Percentiles rank a stretch among this genome's conserved stretches.
Evolutionary conservation across 2,329 filamentous ascomycete species (phyloP).

Genomic region (Chrysoporthe austroafricana): DNA sequence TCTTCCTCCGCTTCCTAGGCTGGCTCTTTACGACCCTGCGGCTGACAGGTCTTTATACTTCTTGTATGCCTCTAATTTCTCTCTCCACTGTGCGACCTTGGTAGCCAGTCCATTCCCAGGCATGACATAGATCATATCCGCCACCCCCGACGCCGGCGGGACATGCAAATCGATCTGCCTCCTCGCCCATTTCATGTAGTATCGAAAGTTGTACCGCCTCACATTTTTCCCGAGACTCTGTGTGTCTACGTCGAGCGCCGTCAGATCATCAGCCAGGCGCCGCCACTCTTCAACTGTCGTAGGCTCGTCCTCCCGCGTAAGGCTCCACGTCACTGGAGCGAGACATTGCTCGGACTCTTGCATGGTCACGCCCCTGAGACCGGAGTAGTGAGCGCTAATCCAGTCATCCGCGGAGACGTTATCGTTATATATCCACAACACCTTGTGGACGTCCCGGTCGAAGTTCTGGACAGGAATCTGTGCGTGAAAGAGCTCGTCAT

Average conservation of each 20-base stretch:
- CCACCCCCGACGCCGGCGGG: not conserved
- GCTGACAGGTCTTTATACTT: not conserved
- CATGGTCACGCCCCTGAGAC: not conserved
- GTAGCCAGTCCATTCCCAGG: not conserved
- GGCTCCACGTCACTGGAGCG: not conserved
- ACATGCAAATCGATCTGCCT: not conserved
- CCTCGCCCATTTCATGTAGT: not conserved
- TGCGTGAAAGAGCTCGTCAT: not conserved
- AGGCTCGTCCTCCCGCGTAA: not conserved
- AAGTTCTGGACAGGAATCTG: not conserved
- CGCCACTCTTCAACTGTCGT: not conserved
- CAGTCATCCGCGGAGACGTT: not conserved
- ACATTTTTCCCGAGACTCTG: not conserved
- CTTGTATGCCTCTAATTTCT: not conserved
- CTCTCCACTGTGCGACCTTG: not conserved
- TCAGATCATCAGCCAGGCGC: not conserved
- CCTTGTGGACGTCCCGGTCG: not conserved
- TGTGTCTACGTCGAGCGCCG: not conserved
- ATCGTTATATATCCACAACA: not conserved
- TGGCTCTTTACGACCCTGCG: not conserved
- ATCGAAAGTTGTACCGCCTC: not conserved
- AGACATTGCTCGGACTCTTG: not conserved
- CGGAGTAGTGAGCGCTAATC: not conserved
- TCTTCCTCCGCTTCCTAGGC: not conserved
- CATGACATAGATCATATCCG: not conserved